These are phyloP conservation scores for Malassezia dermatis DNA, from an alignment of 1,284 basidiomycete species.

Conservation along the genomic window DNA sequence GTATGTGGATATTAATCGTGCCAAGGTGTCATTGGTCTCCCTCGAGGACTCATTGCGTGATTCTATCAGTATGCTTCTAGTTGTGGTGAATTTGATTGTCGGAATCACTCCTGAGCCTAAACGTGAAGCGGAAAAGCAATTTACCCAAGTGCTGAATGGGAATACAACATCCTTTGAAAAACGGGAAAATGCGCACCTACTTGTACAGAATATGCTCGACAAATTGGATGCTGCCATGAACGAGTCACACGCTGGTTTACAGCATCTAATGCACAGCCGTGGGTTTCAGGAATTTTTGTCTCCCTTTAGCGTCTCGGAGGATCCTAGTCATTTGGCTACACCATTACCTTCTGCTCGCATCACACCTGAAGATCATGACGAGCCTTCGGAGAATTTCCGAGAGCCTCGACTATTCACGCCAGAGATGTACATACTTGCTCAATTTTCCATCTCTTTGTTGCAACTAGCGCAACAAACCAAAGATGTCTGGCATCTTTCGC, in stretches of 20 bases:
- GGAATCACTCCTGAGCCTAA: background rate
- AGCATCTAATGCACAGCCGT: background rate
- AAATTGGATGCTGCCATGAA: background rate
- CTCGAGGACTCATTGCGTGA: constrained; percentile 1
- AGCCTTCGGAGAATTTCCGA: background rate
- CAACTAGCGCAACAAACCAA: constrained; percentile 27
- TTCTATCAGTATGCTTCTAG: background rate
- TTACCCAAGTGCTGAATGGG: background rate
- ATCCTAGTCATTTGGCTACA: background rate
- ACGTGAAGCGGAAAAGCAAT: background rate
- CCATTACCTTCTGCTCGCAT: background rate
- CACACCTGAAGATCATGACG: background rate
- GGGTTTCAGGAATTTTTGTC: background rate
- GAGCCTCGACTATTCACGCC: constrained; percentile 19
- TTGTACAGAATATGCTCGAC: background rate
- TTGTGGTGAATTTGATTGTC: background rate
- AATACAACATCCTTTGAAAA: background rate
- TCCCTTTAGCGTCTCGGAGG: background rate
- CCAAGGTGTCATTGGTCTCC: background rate
- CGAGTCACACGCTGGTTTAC: background rate
- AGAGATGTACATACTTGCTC: constrained; percentile 27
- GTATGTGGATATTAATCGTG: background rate
- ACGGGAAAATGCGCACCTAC: background rate
- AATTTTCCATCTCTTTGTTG: constrained; percentile 29
- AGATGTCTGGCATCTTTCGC: constrained; percentile 10